Conservation (phyloP, 2,329 filamentous ascomycete species). For the Trichoderma cornu-damae region DNA sequence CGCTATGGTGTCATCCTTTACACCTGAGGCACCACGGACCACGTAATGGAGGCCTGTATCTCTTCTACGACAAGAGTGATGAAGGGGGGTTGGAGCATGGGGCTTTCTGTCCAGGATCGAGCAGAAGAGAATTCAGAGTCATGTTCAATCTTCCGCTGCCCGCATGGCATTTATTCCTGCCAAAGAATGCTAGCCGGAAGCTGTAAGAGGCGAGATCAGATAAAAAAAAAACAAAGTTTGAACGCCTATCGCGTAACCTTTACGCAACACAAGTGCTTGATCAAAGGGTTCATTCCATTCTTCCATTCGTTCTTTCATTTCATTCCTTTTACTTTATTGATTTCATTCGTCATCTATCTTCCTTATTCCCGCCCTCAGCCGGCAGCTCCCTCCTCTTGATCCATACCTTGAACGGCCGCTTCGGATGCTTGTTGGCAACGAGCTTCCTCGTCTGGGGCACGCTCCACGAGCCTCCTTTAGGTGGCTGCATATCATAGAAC, state of each 20-base stretch:
- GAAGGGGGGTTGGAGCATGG: not conserved
- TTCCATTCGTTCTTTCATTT: not conserved
- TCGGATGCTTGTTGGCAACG: slow-evolving; percentile 28
- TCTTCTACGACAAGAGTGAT: no score
- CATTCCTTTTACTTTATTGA: no score
- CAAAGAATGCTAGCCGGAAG: not conserved
- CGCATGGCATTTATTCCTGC: not conserved
- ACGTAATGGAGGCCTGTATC: not conserved
- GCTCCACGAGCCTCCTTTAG: slow-evolving; percentile 27
- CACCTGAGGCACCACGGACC: slow-evolving; percentile 18
- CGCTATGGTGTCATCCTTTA: slow-evolving; percentile 19
- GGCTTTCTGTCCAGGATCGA: not conserved
- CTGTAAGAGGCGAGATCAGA: not conserved
- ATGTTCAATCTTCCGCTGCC: not conserved
- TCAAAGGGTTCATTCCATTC: not conserved
- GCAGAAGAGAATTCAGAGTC: not conserved
- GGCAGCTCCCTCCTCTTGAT: slow-evolving; percentile 27
- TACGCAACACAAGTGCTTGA: not conserved
- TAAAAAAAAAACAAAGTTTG: no score
- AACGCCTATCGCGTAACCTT: not conserved
- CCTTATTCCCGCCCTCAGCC: not conserved
- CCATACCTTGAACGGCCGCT: slow-evolving; percentile 31
- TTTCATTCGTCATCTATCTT: not conserved
- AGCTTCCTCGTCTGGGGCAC: slow-evolving; percentile 25
- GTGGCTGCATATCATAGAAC: slow-evolving; percentile 35